Conservation (phyloP, 1,139 yeast species). For the Yamadazyma siamensis region DNA sequence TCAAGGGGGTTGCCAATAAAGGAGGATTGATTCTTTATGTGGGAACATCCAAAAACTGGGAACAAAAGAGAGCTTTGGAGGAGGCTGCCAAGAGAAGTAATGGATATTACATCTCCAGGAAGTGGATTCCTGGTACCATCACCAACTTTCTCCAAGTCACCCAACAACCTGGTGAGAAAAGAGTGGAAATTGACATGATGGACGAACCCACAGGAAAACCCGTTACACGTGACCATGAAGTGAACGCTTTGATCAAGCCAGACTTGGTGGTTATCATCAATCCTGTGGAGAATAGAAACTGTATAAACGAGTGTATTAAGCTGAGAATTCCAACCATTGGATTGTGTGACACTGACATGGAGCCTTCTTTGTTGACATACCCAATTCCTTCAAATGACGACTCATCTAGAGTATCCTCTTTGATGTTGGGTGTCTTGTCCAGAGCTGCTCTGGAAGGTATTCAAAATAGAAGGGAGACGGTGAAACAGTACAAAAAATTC, state of each 20-base stretch:
- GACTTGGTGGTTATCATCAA: conserved; percentile 84
- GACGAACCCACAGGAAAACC: conserved; percentile 53
- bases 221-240: conserved; percentile 43
- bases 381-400: conserved; percentile 97
- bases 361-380: conserved; percentile 84
- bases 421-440: conserved; percentile 79
- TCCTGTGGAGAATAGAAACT: conserved; percentile 83
- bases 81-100: conserved; percentile 74
- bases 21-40: conserved; percentile 86
- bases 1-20: conserved; percentile 73
- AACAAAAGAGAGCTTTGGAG: conserved; percentile 68
- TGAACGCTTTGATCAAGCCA: conserved; percentile 67
- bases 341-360: conserved; percentile 88
- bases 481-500: conserved; percentile 14
- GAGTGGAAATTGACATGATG: conserved; percentile 38
- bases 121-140: conserved; percentile 95
- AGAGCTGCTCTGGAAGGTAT: conserved; percentile 83
- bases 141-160: conserved; percentile 82
- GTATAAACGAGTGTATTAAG: conserved; percentile 77
- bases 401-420: conserved; percentile 74
- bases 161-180: conserved; percentile 60
- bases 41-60: conserved; percentile 73
- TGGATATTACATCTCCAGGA: conserved; percentile 77
- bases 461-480: conserved; percentile 46
- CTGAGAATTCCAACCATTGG: conserved; percentile 91